Conservation (phyloP, 192 early-diverging fungal genomes). For the Pilaira anomala region DNA sequence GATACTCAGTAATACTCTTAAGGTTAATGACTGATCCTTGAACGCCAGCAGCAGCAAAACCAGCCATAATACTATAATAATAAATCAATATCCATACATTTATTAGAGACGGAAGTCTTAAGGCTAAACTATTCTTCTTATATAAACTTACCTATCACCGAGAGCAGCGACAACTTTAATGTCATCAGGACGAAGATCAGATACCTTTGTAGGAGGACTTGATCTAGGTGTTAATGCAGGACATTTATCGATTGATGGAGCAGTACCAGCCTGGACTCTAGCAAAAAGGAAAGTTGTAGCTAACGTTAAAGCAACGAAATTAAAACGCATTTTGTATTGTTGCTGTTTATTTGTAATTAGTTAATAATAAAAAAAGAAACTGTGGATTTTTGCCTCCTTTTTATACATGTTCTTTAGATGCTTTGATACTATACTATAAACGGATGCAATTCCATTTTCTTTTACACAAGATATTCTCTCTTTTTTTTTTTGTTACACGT, state of each 20-base stretch:
- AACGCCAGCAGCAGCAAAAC: conserved; percentile 47
- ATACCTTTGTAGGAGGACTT: conserved; percentile 28
- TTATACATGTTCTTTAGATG: too few relatives aligned
- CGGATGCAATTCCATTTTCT: too few relatives aligned
- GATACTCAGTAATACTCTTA: conserved; percentile 23
- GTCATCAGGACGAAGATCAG: conserved; percentile 55
- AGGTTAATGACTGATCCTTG: conserved; percentile 12
- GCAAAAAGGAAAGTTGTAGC: background rate
- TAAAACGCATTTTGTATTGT: too few relatives aligned
- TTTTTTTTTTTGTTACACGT: too few relatives aligned
- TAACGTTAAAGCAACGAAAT: too few relatives aligned
- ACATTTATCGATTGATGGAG: conserved; percentile 22
- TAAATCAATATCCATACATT: background rate
- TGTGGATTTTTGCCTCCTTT: too few relatives aligned
- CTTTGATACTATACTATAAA: too few relatives aligned
- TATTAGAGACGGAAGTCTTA: too few relatives aligned
- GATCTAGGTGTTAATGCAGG: conserved; percentile 40
- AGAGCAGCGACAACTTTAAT: conserved; percentile 50
- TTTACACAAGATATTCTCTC: too few relatives aligned
- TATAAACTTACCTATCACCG: conserved; percentile 41
- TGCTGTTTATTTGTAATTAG: too few relatives aligned
- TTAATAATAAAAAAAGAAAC: too few relatives aligned
- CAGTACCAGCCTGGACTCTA: background rate
- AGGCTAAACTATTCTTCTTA: too few relatives aligned
- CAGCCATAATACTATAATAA: conserved; percentile 49